Evolutionary conservation across 768 basidiomycete genomes (phyloP).

Genomic region (Calocybe indica): DNA sequence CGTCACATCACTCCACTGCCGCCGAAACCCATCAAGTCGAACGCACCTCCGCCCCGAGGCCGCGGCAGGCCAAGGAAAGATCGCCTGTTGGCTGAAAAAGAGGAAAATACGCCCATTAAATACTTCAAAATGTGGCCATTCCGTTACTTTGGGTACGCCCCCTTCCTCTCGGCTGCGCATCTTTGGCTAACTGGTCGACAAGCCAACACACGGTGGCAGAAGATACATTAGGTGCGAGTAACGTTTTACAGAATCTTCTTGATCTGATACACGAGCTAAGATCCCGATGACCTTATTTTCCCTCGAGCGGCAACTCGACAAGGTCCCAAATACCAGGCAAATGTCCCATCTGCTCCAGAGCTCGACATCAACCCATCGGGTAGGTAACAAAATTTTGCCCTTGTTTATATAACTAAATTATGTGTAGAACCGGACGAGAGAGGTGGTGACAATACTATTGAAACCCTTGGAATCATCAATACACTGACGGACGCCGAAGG

Average conservation of each 20-base stretch:
- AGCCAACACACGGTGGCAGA: constrained; percentile 89
- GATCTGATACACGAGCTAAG: constrained; percentile 33
- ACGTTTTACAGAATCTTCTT: constrained; percentile 8
- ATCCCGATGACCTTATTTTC: constrained; percentile 95
- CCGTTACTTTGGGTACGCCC: constrained; percentile 89
- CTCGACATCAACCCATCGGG: constrained; percentile 33
- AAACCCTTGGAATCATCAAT: constrained; percentile 62
- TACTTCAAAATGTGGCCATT: constrained; percentile 93
- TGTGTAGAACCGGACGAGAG: constrained; percentile 55
- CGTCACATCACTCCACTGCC: constrained; percentile 47
- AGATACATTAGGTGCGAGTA: constrained; percentile 73
- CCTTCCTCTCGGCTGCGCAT: constrained; percentile 1
- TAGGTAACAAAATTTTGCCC: constrained; percentile 10
- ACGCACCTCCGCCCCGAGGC: constrained; percentile 66
- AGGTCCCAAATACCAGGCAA: constrained; percentile 80
- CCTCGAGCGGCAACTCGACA: constrained; percentile 90
- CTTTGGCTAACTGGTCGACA: constrained; percentile 8
- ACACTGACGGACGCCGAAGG: constrained; percentile 64
- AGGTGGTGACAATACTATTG: constrained; percentile 67
- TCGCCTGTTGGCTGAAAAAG: constrained; percentile 62
- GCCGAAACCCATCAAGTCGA: constrained; percentile 53
- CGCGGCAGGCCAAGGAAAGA: constrained; percentile 78
- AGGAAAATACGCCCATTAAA: constrained; percentile 72
- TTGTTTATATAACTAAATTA: constrained; percentile 3
- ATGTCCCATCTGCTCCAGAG: constrained; percentile 43